These are phyloP conservation scores for Lathyrus sativus DNA, from an alignment of 306 rosid genomes.

Conservation along the genomic window DNA sequence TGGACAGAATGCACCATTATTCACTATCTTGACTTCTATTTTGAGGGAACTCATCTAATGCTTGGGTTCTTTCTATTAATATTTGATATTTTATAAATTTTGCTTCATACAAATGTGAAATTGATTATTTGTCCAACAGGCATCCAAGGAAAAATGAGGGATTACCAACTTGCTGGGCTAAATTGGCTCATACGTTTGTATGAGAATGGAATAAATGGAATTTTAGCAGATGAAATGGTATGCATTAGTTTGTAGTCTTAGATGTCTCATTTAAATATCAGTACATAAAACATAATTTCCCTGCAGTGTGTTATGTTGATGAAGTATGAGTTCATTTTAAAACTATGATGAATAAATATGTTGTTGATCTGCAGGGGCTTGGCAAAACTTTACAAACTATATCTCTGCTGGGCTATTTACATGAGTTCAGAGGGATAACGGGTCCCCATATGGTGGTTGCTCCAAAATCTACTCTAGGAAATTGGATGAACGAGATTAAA, in stretches of 20 bases:
- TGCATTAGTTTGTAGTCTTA: slow-evolving; percentile 20
- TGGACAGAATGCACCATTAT: not conserved
- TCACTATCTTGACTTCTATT: not conserved
- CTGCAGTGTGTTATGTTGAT: slow-evolving; percentile 22
- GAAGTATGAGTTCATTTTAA: slow-evolving; percentile 12
- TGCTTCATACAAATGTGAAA: slow-evolving; percentile 22
- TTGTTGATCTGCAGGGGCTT: slow-evolving; percentile 69
- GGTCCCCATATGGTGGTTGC: slow-evolving; percentile 99
- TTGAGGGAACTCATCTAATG: not conserved
- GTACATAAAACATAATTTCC: not conserved
- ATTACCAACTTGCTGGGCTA: slow-evolving; percentile 96
- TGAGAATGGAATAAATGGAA: slow-evolving; percentile 98
- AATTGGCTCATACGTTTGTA: slow-evolving; percentile 95
- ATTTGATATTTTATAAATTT: not conserved
- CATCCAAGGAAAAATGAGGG: slow-evolving; percentile 98
- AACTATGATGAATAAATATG: slow-evolving; percentile 2
- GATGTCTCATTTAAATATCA: slow-evolving; percentile 3
- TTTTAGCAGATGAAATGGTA: slow-evolving; percentile 99
- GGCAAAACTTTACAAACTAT: slow-evolving; percentile 97
- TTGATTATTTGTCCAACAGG: slow-evolving; percentile 52
- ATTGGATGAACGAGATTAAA: slow-evolving; percentile 98
- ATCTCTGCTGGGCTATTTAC: slow-evolving; percentile 88
- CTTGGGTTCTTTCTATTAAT: slow-evolving; percentile 25
- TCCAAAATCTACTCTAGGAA: slow-evolving; percentile 97
- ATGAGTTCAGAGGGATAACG: slow-evolving; percentile 87